These are phyloP conservation scores for Dimocarpus longan DNA, from an alignment of 345 rosid genomes.

Conservation along the genomic window DNA sequence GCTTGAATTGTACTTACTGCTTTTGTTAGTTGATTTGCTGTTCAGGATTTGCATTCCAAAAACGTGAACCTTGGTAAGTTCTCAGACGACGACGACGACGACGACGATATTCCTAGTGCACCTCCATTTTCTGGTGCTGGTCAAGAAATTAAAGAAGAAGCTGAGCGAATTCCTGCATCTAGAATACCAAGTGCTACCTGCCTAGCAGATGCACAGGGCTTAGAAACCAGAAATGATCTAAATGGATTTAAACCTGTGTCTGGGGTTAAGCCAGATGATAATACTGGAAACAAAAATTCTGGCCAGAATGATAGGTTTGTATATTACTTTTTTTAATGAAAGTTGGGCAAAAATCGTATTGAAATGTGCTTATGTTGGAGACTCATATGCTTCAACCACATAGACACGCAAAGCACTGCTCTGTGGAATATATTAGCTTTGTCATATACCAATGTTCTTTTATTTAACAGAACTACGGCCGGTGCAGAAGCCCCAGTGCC, in stretches of 20 bases:
- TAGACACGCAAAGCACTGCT: background rate
- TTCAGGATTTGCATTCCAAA: conserved; percentile 50
- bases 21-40: conserved; percentile 15
- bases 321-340: background rate
- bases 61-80: conserved; percentile 36
- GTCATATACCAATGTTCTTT: background rate
- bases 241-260: conserved; percentile 31
- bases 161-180: conserved; percentile 33
- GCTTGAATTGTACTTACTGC: too few relatives aligned
- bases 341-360: conserved; percentile 1
- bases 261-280: conserved; percentile 39
- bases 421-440: background rate
- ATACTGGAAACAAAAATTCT: conserved; percentile 40
- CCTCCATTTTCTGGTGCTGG: conserved; percentile 73
- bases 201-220: conserved; percentile 24
- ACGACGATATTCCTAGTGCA: conserved; percentile 79
- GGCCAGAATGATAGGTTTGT: conserved; percentile 62
- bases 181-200: conserved; percentile 20
- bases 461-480: conserved; percentile 46
- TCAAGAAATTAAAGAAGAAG: conserved; percentile 48
- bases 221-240: conserved; percentile 29
- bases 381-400: background rate
- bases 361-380: background rate
- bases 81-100: conserved; percentile 34
- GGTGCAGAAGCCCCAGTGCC: conserved; percentile 57